These are phyloP conservation scores for Arachis stenosperma DNA, from an alignment of 306 rosid species.

Conservation along the genomic window DNA sequence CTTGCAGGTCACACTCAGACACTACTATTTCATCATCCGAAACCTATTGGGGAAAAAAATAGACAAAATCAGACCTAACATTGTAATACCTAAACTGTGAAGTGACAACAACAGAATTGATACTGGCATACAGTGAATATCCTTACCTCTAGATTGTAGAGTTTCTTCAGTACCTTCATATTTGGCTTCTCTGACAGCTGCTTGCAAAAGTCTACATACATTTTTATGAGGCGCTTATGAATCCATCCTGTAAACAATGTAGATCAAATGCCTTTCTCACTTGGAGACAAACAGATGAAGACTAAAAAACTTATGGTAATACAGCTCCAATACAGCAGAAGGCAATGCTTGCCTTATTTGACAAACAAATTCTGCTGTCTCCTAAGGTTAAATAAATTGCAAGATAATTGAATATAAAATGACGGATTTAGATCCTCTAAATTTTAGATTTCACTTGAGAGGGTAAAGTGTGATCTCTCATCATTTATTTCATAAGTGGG, in stretches of 20 bases:
- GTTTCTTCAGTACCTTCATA: conserved; percentile 76
- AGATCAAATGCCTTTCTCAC: conserved; percentile 27
- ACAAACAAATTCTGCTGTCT: conserved; percentile 16
- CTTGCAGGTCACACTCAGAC: conserved; percentile 90
- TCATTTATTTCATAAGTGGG: no score
- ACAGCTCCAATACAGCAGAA: conserved; percentile 31
- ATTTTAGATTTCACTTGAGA: no score
- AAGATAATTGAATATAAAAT: conserved; percentile 31
- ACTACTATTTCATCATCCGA: conserved; percentile 85
- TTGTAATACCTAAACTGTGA: neutral
- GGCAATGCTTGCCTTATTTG: conserved; percentile 25
- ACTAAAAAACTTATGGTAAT: conserved; percentile 21
- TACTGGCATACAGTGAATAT: conserved; percentile 19
- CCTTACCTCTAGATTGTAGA: conserved; percentile 86
- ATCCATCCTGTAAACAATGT: conserved; percentile 68
- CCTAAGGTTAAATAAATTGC: conserved; percentile 21
- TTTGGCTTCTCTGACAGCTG: conserved; percentile 75
- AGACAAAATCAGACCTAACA: conserved; percentile 28
- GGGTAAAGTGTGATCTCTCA: no score
- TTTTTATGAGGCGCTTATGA: conserved; percentile 80
- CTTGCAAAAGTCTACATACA: conserved; percentile 71
- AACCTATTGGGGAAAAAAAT: conserved; percentile 47
- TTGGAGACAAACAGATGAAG: conserved; percentile 24
- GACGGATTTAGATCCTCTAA: no score
- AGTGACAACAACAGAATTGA: conserved; percentile 9